phyloP scores from a whole-genome alignment of 2,329 filamentous ascomycete genomes.

The Parastagonospora nodorum region DNA sequence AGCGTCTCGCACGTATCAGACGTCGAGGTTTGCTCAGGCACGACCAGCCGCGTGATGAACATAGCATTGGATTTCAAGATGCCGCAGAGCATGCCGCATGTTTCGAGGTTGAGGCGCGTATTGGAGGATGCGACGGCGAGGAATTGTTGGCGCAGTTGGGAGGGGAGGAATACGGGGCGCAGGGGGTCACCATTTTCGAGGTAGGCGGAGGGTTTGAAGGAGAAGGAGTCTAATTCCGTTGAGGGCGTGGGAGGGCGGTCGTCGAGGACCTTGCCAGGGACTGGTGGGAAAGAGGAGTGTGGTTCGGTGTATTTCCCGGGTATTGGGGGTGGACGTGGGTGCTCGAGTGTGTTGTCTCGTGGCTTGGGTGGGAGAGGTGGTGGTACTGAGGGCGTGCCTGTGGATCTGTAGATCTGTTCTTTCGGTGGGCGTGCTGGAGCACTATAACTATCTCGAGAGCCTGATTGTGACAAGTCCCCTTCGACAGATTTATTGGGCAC shows the following conservation, averaged over 20 bases:
- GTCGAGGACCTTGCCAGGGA: conserved; percentile 40
- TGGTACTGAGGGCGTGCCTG: conserved; percentile 26
- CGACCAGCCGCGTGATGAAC: conserved; percentile 85
- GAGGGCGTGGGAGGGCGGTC: conserved; percentile 39
- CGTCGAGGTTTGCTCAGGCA: conserved; percentile 88
- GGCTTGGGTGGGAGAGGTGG: conserved; percentile 38
- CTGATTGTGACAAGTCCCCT: conserved; percentile 38
- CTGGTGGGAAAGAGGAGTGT: conserved; percentile 23
- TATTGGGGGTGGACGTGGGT: conserved; percentile 29
- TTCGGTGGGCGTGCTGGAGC: conserved; percentile 49
- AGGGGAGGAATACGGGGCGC: conserved; percentile 84
- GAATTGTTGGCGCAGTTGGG: conserved; percentile 74
- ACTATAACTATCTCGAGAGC: conserved; percentile 5
- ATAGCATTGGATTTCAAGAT: conserved; percentile 90
- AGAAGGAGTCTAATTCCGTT: conserved; percentile 65
- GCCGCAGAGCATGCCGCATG: conserved; percentile 92
- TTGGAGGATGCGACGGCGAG: conserved; percentile 75
- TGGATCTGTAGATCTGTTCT: conserved; percentile 33
- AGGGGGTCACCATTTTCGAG: conserved; percentile 88
- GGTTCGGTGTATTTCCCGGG: conserved; percentile 34
- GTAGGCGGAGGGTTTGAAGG: conserved; percentile 83
- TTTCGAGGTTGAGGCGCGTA: conserved; percentile 82
- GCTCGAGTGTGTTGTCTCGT: conserved; percentile 13
- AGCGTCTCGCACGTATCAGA: conserved; percentile 94
- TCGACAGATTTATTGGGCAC: conserved; percentile 49